Conservation (phyloP, 805 yeast genomes). For the Naumovozyma dairenensis region DNA sequence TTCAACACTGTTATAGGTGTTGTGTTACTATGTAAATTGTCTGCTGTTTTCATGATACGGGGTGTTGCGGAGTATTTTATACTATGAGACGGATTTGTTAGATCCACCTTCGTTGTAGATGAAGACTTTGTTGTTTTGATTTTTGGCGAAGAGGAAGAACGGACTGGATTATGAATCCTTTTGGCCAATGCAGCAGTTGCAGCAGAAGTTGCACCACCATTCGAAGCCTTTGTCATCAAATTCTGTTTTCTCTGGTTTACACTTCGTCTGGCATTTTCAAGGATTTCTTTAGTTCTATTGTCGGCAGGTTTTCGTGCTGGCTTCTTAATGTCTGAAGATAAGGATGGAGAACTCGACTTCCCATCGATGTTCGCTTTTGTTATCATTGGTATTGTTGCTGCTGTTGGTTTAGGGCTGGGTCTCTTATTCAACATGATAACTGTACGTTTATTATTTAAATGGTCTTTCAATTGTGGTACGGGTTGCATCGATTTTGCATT, state of each 20-base stretch:
- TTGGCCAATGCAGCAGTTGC: conserved; percentile 18
- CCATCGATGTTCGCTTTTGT: conserved; percentile 29
- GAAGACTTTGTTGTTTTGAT: neutral
- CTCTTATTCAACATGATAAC: conserved; percentile 11
- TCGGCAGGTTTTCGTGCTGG: conserved; percentile 14
- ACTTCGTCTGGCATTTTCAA: conserved; percentile 23
- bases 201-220: conserved; percentile 17
- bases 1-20: too few species aligned
- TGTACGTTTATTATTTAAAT: conserved; percentile 5
- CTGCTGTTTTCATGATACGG: too few species aligned
- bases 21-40: too few species aligned
- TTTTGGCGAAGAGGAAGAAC: neutral
- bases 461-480: conserved; percentile 41
- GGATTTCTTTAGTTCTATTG: conserved; percentile 25
- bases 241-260: conserved; percentile 13
- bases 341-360: conserved; percentile 16
- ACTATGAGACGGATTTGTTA: neutral
- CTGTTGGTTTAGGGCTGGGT: conserved; percentile 19
- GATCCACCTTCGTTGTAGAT: neutral
- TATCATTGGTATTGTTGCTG: conserved; percentile 31
- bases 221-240: conserved; percentile 9
- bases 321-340: neutral
- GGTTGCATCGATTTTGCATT: conserved; percentile 74
- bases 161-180: conserved; percentile 9
- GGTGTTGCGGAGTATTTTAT: too few species aligned